Evolutionary conservation across 1,139 yeast genomes (phyloP), one percentile per base, ranked within the genome.

Genomic region (Martiniozyma asiatica): DNA sequence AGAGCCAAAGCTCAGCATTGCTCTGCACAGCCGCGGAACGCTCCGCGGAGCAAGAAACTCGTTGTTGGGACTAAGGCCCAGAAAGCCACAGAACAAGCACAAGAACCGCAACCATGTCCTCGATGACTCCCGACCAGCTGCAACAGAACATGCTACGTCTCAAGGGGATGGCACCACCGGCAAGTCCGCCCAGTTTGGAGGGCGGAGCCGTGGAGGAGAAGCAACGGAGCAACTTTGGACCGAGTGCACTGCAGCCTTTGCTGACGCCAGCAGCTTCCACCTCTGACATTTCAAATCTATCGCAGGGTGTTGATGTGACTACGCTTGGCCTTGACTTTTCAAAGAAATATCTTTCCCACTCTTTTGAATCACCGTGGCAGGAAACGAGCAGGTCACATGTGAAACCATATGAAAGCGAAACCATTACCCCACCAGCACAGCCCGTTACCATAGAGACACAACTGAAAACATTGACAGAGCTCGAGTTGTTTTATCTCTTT

Each of bases 291-390:
- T 69, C 75, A 10, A 66, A 74, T 22, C 72, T 81, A 46, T 87
- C 94, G 7, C 63, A 82, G 36, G 97, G 97, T 14, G 77, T 79
- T 30, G 97, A 89, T 48, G 59, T 85, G 34, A 71, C 74, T 35
- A 70, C 78, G 42, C 59, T 81, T 25, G 93, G 92, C 12, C 59
- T 84, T 29, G 80, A 81, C 45, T 62, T 79, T 8, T 49, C 50
- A 6, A 44, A 52, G 11, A 53, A 51, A 13, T 50, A 45, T 11
- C 61, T 85, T 20, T 65, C 87, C 29, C 68, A 68, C 43, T 72
- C 74, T n/a, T 72, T 87, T 48, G 75, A 93, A 17, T 78, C 94
- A 9, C 97, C 97, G 9, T 89, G 97, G 97, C 65, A 81, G 22
- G 97, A 87, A 50, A 81, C 95, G 1, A 73, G 93, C 9, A 65